Evolutionary conservation across 108 stramenopile species (phyloP).

Genomic region (Ochromonas danica): DNA sequence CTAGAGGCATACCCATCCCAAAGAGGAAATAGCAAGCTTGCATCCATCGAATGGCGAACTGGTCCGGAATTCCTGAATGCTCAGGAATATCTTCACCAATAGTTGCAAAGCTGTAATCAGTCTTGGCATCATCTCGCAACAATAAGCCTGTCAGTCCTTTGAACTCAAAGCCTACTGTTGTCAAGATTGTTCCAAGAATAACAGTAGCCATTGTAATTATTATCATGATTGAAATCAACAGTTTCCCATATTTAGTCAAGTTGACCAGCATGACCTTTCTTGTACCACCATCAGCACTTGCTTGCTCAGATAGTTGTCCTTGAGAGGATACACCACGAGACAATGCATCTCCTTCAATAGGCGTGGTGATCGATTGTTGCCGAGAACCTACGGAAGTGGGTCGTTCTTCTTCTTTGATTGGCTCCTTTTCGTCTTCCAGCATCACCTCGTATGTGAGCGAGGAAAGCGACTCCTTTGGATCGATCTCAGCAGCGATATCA

Average conservation of each 20-base stretch:
- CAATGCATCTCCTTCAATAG: too few species aligned
- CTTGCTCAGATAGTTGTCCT: background rate
- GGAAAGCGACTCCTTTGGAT: background rate
- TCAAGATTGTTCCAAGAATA: conserved; percentile 54
- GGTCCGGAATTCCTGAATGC: conserved; percentile 40
- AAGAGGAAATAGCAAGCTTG: conserved; percentile 76
- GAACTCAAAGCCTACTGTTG: conserved; percentile 77
- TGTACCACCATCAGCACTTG: background rate
- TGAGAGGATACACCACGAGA: background rate
- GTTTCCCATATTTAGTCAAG: background rate
- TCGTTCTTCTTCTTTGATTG: background rate
- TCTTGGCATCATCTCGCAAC: conserved; percentile 52
- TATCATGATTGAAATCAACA: background rate
- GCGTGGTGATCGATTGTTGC: too few species aligned
- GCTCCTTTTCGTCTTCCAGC: background rate
- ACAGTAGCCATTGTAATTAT: conserved; percentile 18
- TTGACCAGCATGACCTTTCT: background rate
- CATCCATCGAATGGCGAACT: conserved; percentile 62
- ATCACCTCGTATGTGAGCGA: background rate
- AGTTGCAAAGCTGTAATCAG: conserved; percentile 67
- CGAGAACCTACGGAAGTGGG: background rate
- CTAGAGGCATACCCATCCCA: conserved; percentile 72
- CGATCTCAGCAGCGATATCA: background rate
- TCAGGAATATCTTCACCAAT: conserved; percentile 66
- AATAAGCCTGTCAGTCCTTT: conserved; percentile 73